Base-by-base conservation (phyloP, 1,284 basidiomycete species). In the Paramarasmius palmivorus region DNA sequence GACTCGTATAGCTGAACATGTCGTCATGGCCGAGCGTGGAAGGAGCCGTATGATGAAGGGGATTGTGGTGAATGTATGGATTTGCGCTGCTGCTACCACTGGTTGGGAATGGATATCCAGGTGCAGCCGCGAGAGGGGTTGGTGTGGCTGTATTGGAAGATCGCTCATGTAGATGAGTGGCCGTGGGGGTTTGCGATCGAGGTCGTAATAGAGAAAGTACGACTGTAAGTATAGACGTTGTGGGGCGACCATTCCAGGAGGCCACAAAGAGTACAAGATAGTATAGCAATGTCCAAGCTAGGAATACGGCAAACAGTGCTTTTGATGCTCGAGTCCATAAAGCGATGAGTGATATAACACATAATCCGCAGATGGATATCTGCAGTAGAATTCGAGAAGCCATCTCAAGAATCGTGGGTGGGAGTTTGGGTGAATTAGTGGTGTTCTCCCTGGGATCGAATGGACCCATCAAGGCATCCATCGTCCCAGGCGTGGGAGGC, bases 51-150 rank as follows among this genome's bases (percentile, higher is more conserved):
- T 80, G 80, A 64, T 78, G 82, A 3, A 76, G 73, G 3, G 86
- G 86, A 53, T 84, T 78, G 60, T 84, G 82, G 57, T 83, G 77
- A 35, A 78, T 70, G 65, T 90, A 90, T 35, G 84, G 84, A 8
- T 82, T 75, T 1, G 74, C 70, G 20, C 29, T 32, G 12, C 29
- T 32, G 12, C 29, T 32, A 32, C 59, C 55, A 17, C 76, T 75
- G 1, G 68, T 69, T 2, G 79, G 74, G 65, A 80, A 80, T 19
- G 77, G 73, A 35, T 74, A 73, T 38, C 76, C 73, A 40, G 79
- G 76, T 8, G 69, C 70, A 29, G 71, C 70, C 49, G 68, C 65
- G 59, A 44, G 72, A 66, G 41, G 70, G 64, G 49, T 68, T 8
- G 61, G 59, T 38, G 70, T 63, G 54, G 64, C 34, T 48, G 59